Base-by-base conservation (phyloP, 2,329 filamentous ascomycete species). In the Blumeriella jaapii region DNA sequence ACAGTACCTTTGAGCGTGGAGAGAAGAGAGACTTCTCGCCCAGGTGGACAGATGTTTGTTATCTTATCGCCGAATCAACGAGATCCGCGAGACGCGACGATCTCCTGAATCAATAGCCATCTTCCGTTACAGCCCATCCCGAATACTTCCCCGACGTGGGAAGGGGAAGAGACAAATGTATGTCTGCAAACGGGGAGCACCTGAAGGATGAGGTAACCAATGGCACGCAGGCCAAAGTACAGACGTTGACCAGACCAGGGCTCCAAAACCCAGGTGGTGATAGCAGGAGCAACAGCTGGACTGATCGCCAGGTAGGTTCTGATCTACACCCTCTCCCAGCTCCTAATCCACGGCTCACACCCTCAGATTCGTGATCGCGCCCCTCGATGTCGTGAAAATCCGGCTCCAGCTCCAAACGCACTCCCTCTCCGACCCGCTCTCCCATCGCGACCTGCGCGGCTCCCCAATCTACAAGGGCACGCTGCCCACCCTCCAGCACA, bases 351-450 rank as follows among this genome's bases (percentile, higher is more conserved):
- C 17, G 16, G 7, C 32, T 34, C 33, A 36, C 38, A 25, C 30
- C 2, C 6, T 49, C 30, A 86, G 83, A 57, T 96, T 98, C 66
- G 74, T 91, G 55, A 80, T 96, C 56, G 85, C 91, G 12, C 91
- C 91, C 34, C 81, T 98, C 48, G 91, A 98, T 60, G 91, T 98
- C 44, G 77, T 96, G 62, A 96, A 98, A 67, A 98, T 98, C 61
- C 83, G 91, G 29, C 78, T 96, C 29, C 91, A 98, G 59, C 76
- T 98, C 12, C 91, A 96, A 60, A 74, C 82, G 28, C 82, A 93
- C 62, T 86, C 84, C 31, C 39, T 51, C 41, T 80, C 79, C 50
- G 80, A 89, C 53, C 81, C 84, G 2, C 60, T 76, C 7, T 69
- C 74, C 29, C 66, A 73, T 44, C 62, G 35, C 45, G 45, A 62